These are phyloP conservation scores for Saururus chinensis DNA, from an alignment of 164 flowering plant species.

Conservation along the genomic window DNA sequence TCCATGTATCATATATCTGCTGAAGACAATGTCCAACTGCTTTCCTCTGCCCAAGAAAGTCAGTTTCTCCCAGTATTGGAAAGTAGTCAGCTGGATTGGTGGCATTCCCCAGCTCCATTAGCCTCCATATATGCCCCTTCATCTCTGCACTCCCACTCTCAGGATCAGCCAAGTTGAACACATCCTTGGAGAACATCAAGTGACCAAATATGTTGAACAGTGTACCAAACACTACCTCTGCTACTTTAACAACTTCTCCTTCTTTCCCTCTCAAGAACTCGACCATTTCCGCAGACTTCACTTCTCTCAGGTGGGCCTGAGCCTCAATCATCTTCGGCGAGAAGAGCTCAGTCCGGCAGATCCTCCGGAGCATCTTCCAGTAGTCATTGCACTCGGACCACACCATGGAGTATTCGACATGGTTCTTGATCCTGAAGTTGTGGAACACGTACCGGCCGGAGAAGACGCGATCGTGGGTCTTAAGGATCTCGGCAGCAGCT, in stretches of 20 bases:
- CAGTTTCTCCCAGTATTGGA: slow-evolving; percentile 11
- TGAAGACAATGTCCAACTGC: neutral
- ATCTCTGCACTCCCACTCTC: slow-evolving; percentile 9
- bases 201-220: slow-evolving; percentile 16
- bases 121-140: slow-evolving; percentile 18
- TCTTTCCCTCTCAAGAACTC: slow-evolving; percentile 5
- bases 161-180: slow-evolving; percentile 13
- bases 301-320: slow-evolving; percentile 22
- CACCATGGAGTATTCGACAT: slow-evolving; percentile 8
- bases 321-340: slow-evolving; percentile 20
- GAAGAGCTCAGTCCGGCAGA: slow-evolving; percentile 29
- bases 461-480: slow-evolving; percentile 22
- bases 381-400: slow-evolving; percentile 22
- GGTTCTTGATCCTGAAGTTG: slow-evolving; percentile 1
- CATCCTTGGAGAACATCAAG: slow-evolving; percentile 15
- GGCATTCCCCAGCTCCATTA: slow-evolving; percentile 14
- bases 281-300: slow-evolving; percentile 16
- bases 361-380: slow-evolving; percentile 27
- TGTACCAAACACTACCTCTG: slow-evolving; percentile 15
- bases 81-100: slow-evolving; percentile 17
- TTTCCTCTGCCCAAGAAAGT: slow-evolving; percentile 14
- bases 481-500: slow-evolving; percentile 24
- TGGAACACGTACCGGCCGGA: slow-evolving; percentile 18
- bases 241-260: slow-evolving; percentile 15
- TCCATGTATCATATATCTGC: slow-evolving; percentile 15